Conservation (phyloP, 1,139 yeast species). For the Kodamaea fungicola region DNA sequence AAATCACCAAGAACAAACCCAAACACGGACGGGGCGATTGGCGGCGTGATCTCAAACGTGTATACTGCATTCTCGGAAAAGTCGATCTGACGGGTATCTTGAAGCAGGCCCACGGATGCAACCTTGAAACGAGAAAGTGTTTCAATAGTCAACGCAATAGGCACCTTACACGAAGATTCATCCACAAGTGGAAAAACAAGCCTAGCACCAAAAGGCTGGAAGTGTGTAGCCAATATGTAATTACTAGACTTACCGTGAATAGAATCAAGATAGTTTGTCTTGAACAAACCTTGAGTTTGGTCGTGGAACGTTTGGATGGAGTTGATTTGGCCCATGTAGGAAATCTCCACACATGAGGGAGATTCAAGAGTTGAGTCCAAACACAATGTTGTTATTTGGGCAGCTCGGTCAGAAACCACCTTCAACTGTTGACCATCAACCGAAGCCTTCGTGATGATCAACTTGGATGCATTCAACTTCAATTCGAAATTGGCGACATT, state of each 20-base stretch:
- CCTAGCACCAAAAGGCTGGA: slow-evolving; percentile 65
- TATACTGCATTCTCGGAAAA: slow-evolving; percentile 27
- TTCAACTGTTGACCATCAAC: slow-evolving; percentile 8
- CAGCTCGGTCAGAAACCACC: slow-evolving; percentile 34
- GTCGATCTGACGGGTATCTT: slow-evolving; percentile 16
- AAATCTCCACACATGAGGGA: slow-evolving; percentile 8
- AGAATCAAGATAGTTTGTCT: slow-evolving; percentile 56
- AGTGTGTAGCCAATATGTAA: slow-evolving; percentile 61
- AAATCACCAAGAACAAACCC: slow-evolving; percentile 68
- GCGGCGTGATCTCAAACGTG: slow-evolving; percentile 50
- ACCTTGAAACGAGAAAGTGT: slow-evolving; percentile 46
- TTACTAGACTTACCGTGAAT: slow-evolving; percentile 45
- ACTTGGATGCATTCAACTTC: slow-evolving; percentile 38
- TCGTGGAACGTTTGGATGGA: slow-evolving; percentile 55
- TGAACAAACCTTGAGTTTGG: slow-evolving; percentile 62
- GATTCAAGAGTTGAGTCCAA: slow-evolving; percentile 3
- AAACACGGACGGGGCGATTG: slow-evolving; percentile 59
- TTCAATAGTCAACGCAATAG: slow-evolving; percentile 45
- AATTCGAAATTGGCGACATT: slow-evolving; percentile 23
- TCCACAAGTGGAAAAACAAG: slow-evolving; percentile 64
- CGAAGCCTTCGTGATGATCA: slow-evolving; percentile 32
- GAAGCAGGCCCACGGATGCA: slow-evolving; percentile 44
- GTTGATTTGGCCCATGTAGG: slow-evolving; percentile 54
- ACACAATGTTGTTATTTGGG: slow-evolving; percentile 28
- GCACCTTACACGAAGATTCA: slow-evolving; percentile 53